These are phyloP conservation scores for Tripterygium wilfordii DNA, from an alignment of 177 flowering plant genomes.

Conservation along the genomic window DNA sequence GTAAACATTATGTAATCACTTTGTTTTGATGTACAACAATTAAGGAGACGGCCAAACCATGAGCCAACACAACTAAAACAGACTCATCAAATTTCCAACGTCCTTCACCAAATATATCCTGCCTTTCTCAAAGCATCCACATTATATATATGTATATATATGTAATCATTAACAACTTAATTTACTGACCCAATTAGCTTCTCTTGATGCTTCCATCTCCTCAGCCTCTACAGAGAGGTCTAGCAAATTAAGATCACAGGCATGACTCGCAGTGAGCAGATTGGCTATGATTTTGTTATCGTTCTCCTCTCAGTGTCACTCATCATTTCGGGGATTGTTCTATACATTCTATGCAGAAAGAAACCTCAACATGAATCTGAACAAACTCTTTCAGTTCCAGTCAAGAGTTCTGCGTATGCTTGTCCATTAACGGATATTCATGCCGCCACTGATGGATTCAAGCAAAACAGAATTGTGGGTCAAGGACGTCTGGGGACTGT, in stretches of 20 bases:
- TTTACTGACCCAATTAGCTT: background rate
- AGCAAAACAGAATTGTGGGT: slow-evolving; percentile 46
- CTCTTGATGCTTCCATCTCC: too few relatives aligned
- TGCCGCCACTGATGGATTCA: slow-evolving; percentile 69
- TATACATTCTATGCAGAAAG: slow-evolving; percentile 32
- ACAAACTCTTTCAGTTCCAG: slow-evolving; percentile 14
- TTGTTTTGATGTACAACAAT: too few relatives aligned
- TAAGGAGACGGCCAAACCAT: too few relatives aligned
- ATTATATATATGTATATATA: too few relatives aligned
- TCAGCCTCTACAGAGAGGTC: too few relatives aligned
- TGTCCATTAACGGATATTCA: slow-evolving; percentile 45
- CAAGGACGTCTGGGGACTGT: slow-evolving; percentile 62
- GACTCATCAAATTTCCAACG: too few relatives aligned
- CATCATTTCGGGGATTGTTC: slow-evolving; percentile 25
- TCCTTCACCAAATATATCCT: too few relatives aligned
- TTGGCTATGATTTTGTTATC: slow-evolving; percentile 27
- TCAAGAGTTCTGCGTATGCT: slow-evolving; percentile 25
- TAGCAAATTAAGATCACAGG: background rate
- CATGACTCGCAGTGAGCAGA: slow-evolving; percentile 13
- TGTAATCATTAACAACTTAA: too few relatives aligned
- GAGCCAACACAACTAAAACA: too few relatives aligned
- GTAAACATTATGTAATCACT: too few relatives aligned
- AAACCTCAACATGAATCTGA: slow-evolving; percentile 26
- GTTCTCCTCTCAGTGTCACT: slow-evolving; percentile 24
- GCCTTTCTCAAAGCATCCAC: too few relatives aligned